These are phyloP conservation scores for Apophysomyces sp. DNA, from an alignment of 371 early-diverging fungal genomes.

Conservation along the genomic window DNA sequence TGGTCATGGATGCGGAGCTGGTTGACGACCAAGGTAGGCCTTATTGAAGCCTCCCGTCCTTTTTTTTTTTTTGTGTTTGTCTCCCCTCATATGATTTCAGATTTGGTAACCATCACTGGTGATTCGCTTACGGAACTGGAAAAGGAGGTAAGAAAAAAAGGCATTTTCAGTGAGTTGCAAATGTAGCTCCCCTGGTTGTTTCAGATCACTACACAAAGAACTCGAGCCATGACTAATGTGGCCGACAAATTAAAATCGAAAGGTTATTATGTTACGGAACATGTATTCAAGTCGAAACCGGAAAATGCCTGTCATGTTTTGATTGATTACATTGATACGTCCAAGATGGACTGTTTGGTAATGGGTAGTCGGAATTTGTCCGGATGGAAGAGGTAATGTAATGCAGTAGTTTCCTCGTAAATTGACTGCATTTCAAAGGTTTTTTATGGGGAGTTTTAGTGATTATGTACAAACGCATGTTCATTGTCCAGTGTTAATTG, in stretches of 20 bases:
- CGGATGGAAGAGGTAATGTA: conserved; percentile 47
- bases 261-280: conserved; percentile 4
- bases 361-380: conserved; percentile 51
- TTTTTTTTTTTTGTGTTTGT: not conserved
- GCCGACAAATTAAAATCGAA: conserved; percentile 6
- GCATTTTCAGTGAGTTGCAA: not conserved
- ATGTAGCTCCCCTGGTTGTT: not conserved
- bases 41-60: not conserved
- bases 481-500: conserved; percentile 42
- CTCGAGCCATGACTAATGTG: conserved; percentile 17
- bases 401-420: too few relatives aligned
- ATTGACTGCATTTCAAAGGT: conserved; percentile 15
- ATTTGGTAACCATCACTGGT: conserved; percentile 4
- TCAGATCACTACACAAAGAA: conserved; percentile 19
- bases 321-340: conserved; percentile 36
- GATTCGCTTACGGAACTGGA: conserved; percentile 20
- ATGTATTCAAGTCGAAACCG: conserved; percentile 29
- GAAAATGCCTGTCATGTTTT: conserved; percentile 32
- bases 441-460: conserved; percentile 53
- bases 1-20: conserved; percentile 42
- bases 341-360: conserved; percentile 36
- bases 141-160: conserved; percentile 25
- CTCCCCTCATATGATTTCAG: too few relatives aligned
- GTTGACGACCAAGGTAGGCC: conserved; percentile 26
- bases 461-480: conserved; percentile 47